Evolutionary conservation across 2,329 filamentous ascomycete genomes (phyloP), one percentile per base, ranked within the genome.

Genomic region (Fusarium kyushuense): DNA sequence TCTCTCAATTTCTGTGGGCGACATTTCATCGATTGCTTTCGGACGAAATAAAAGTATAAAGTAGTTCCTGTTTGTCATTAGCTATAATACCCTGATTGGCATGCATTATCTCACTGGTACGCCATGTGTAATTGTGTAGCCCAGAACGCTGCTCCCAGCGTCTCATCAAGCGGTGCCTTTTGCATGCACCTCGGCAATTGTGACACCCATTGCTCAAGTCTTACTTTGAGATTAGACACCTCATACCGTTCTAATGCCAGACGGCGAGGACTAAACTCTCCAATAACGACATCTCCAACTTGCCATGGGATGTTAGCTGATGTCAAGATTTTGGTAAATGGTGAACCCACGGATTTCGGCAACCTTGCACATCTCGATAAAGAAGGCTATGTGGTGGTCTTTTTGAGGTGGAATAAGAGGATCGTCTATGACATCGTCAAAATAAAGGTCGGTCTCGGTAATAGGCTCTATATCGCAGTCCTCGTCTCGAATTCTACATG

Each of bases 211-310:
- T 52, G 23, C 8, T 58, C 16, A 5, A 71, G 69, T 2, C 63
- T 58, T 0, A 23, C 4, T 8, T 42, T 42, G 0, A 62, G 40
- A 10, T 33, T 21, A 0, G 30, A 9, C 4, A 46, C 27, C 10
- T 54, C 51, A 5, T 65, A 70, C 1, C 23, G 42, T 5, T 66
- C 66, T 0, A 55, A 13, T 0, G 38, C 19, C 3, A 64, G 52
- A 0, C 69, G 40, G 0, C 57, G 69, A 16, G 69, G 69, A 27
- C 69, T 72, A 14, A 65, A 72, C 17, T 72, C 69, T 0, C 54
- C 69, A 3, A 72, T 70, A 1, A 72, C 57, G 1, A 72, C 63
- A 4, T 72, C 59, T 3, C 69, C 69, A 1, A 72, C 69, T 72
- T 1, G 5, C 8, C 2, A 16, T 11, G 8, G 23, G 13, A 21